Evolutionary conservation across 2,329 filamentous ascomycete species (phyloP).

Genomic region (Rhynchosporium graminicola): DNA sequence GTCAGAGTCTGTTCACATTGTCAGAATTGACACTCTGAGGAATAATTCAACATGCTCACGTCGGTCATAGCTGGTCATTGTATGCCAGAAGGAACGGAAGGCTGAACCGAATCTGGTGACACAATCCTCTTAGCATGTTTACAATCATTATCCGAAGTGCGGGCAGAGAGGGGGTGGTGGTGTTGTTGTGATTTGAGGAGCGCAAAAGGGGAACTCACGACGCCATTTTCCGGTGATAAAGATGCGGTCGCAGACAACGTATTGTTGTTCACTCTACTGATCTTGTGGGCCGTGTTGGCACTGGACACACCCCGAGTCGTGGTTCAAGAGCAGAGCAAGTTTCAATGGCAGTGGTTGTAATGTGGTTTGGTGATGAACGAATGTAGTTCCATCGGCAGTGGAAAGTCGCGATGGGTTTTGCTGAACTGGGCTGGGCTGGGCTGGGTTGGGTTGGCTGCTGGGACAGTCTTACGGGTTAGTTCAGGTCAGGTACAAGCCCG

Average conservation of each 20-base stretch:
- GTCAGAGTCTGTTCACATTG: constrained; percentile 68
- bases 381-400: constrained; percentile 15
- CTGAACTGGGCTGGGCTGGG: not conserved
- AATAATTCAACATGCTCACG: constrained; percentile 50
- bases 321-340: not conserved
- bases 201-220: constrained; percentile 36
- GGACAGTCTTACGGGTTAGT: not conserved
- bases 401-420: constrained; percentile 5
- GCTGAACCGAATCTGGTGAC: constrained; percentile 62
- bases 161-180: constrained; percentile 9
- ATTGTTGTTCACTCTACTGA: constrained; percentile 15
- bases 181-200: constrained; percentile 1
- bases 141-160: constrained; percentile 23
- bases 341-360: constrained; percentile 9
- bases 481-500: not conserved
- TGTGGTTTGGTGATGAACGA: constrained; percentile 16
- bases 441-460: not conserved
- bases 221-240: constrained; percentile 39
- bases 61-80: constrained; percentile 69
- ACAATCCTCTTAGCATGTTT: constrained; percentile 26
- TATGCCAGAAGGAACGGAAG: constrained; percentile 94
- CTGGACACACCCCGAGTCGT: not conserved
- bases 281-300: constrained; percentile 31
- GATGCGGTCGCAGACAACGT: constrained; percentile 35
- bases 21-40: constrained; percentile 46